These are phyloP conservation scores for Penicillium expansum DNA, from an alignment of 2,329 filamentous ascomycete genomes.

Conservation along the genomic window DNA sequence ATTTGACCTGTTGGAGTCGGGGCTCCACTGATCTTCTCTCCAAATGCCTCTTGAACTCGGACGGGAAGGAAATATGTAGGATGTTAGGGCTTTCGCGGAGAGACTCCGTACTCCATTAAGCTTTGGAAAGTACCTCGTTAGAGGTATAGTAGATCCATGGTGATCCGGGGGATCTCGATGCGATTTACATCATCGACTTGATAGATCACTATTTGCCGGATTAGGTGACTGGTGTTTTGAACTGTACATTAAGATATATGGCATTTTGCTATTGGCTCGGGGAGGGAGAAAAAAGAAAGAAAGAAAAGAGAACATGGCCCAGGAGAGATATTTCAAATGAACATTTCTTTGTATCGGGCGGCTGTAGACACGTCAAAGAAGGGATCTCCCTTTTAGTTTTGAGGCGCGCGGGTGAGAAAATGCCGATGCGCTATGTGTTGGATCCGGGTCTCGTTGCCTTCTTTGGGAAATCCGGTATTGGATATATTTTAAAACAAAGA, in stretches of 20 bases:
- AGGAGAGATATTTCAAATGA: neutral
- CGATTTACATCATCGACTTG: neutral
- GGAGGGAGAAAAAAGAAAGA: neutral
- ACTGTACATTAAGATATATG: neutral
- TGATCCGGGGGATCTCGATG: constrained; percentile 19
- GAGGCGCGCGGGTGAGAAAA: neutral
- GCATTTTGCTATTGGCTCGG: neutral
- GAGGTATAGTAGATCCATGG: constrained; percentile 14
- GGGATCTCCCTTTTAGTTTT: neutral
- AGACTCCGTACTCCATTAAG: constrained; percentile 8
- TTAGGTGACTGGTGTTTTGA: neutral
- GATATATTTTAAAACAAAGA: neutral
- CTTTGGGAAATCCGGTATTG: neutral
- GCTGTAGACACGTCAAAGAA: neutral
- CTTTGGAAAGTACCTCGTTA: neutral
- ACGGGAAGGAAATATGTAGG: neutral
- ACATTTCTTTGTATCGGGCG: neutral
- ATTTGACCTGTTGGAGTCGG: neutral
- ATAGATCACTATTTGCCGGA: neutral
- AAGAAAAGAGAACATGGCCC: neutral
- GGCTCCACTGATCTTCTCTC: constrained; percentile 1
- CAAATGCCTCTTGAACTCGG: neutral
- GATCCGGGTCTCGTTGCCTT: neutral
- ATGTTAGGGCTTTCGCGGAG: neutral
- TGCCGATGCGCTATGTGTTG: neutral